Conservation (phyloP, 768 basidiomycete genomes). For the Naganishia friedmannii region DNA sequence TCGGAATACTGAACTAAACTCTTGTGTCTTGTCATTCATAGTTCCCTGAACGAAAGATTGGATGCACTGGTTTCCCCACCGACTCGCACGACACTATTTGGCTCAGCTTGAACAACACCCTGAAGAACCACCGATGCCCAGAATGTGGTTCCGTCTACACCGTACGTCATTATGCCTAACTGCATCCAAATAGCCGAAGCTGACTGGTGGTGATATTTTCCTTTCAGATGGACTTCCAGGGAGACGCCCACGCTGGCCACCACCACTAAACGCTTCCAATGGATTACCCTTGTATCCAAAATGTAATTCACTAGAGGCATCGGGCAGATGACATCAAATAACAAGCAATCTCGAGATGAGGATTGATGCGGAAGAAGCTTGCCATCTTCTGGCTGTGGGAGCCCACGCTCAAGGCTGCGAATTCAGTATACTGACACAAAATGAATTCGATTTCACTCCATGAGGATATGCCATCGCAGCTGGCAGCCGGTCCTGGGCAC, state of each 20-base stretch:
- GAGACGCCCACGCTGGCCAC: conserved; percentile 33
- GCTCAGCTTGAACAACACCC: conserved; percentile 65
- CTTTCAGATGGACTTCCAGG: conserved; percentile 33
- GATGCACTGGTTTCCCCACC: conserved; percentile 90
- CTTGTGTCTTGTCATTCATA: conserved; percentile 45
- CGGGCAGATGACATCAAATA: conserved; percentile 16
- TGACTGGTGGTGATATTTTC: neutral
- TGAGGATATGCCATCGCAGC: neutral
- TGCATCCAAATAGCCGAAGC: neutral
- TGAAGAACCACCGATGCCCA: conserved; percentile 67
- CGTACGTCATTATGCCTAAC: conserved; percentile 1
- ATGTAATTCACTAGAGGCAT: conserved; percentile 24
- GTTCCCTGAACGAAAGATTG: conserved; percentile 79
- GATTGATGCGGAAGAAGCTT: too few species aligned
- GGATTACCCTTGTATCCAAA: conserved; percentile 26
- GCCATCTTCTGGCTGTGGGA: too few species aligned
- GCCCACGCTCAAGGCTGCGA: too few species aligned
- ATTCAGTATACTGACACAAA: neutral
- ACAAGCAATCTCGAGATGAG: neutral
- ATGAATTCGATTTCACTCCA: neutral
- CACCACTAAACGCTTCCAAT: conserved; percentile 30
- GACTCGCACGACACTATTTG: conserved; percentile 93
- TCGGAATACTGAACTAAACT: neutral
- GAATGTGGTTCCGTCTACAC: conserved; percentile 76
- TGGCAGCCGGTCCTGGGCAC: neutral